Evolutionary conservation across 805 yeast genomes (phyloP).

Genomic region (Middelhovenomyces tepae): DNA sequence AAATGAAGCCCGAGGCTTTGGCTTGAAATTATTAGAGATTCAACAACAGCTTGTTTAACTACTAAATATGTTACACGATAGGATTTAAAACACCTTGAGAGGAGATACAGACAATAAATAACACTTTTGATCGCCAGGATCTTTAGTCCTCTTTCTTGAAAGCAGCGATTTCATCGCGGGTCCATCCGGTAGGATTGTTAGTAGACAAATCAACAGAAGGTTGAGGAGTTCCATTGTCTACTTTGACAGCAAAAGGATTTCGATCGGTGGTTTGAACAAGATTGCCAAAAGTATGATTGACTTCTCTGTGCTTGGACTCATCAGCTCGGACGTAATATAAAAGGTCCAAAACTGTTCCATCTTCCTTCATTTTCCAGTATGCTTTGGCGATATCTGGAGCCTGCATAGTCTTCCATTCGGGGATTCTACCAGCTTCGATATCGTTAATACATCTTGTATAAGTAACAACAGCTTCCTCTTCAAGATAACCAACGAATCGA

Average conservation of each 20-base stretch:
- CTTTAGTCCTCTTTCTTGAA: too few species aligned
- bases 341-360: conserved; percentile 50
- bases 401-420: conserved; percentile 33
- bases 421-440: conserved; percentile 40
- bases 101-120: too few species aligned
- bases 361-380: conserved; percentile 51
- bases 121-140: too few species aligned
- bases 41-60: too few species aligned
- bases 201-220: conserved; percentile 26
- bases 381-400: conserved; percentile 44
- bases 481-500: conserved; percentile 68
- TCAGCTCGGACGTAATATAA: conserved; percentile 60
- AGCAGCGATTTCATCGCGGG: conserved; percentile 26
- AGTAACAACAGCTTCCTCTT: conserved; percentile 68
- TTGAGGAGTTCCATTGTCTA: conserved; percentile 27
- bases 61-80: too few species aligned
- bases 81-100: too few species aligned
- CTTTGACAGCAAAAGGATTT: conserved; percentile 55
- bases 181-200: conserved; percentile 27
- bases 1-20: too few species aligned
- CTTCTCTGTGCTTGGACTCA: conserved; percentile 73
- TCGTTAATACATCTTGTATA: conserved; percentile 54
- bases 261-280: conserved; percentile 45
- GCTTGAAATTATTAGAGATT: too few species aligned
- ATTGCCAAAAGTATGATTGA: conserved; percentile 68